Conservation (phyloP, 768 basidiomycete species). For the Podaxis pistillaris region DNA sequence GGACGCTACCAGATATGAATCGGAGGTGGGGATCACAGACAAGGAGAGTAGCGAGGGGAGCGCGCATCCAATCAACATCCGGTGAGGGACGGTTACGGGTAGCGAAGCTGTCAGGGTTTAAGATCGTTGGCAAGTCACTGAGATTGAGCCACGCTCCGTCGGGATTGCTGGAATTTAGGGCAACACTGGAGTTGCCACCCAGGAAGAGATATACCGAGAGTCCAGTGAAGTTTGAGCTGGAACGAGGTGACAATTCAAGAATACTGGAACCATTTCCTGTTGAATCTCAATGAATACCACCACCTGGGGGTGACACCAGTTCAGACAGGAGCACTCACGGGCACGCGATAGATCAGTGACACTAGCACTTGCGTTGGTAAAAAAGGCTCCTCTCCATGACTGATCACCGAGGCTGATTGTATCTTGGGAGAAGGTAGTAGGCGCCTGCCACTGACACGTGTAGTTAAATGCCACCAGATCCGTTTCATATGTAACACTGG, state of each 20-base stretch:
- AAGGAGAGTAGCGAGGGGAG: slow-evolving; percentile 1
- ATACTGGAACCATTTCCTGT: background rate
- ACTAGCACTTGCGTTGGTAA: background rate
- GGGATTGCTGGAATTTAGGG: background rate
- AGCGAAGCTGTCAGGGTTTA: background rate
- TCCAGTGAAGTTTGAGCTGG: background rate
- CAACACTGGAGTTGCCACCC: background rate
- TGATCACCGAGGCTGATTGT: background rate
- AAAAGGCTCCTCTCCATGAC: background rate
- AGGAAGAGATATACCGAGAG: background rate
- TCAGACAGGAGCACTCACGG: too few species aligned
- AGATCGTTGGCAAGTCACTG: background rate
- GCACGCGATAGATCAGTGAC: background rate
- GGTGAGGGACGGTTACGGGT: too few species aligned
- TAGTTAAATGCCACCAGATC: background rate
- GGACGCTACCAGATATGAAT: background rate
- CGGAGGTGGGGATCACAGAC: background rate
- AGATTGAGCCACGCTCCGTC: background rate
- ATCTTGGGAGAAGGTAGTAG: background rate
- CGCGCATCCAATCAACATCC: background rate
- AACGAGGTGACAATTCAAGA: background rate
- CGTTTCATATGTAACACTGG: background rate
- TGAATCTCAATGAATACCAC: background rate
- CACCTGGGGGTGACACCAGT: too few species aligned
- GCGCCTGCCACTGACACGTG: background rate